A percentile compares a stretch with the other conserved stretches of the same genome.
These are phyloP conservation scores for Backusella sp. DNA, from an alignment of 192 early-diverging fungal genomes.

Conservation along the genomic window DNA sequence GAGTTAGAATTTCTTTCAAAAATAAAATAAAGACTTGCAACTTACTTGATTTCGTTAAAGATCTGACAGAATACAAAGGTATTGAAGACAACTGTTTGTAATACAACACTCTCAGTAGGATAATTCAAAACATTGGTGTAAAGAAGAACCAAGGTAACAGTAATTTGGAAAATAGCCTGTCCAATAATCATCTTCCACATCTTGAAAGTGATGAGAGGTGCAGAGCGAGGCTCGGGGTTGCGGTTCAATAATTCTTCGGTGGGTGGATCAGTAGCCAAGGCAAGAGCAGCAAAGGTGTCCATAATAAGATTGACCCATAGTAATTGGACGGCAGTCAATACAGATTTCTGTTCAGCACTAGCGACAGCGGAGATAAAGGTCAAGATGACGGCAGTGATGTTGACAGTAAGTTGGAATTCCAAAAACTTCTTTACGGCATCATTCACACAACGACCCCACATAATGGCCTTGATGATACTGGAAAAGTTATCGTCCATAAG, in stretches of 20 bases:
- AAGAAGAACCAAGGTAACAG: conserved; percentile 70
- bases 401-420: conserved; percentile 99
- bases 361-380: conserved; percentile 78
- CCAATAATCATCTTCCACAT: conserved; percentile 98
- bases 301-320: conserved; percentile 99
- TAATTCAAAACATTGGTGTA: conserved; percentile 64
- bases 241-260: conserved; percentile 79
- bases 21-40: neutral
- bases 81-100: conserved; percentile 91
- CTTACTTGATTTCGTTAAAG: conserved; percentile 86
- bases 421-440: conserved; percentile 98
- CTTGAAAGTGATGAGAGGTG: conserved; percentile 80
- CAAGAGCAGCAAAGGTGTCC: conserved; percentile 98
- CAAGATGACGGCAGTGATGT: conserved; percentile 88
- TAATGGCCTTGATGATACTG: conserved; percentile 93
- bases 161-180: conserved; percentile 89
- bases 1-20: neutral
- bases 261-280: conserved; percentile 94
- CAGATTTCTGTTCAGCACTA: conserved; percentile 66
- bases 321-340: conserved; percentile 93
- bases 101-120: conserved; percentile 25
- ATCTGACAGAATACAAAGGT: conserved; percentile 91
- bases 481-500: conserved; percentile 99
- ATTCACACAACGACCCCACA: conserved; percentile 97
- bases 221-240: conserved; percentile 74